phyloP scores from a whole-genome alignment of 805 yeast genomes.

The Pichia cabralensis region DNA sequence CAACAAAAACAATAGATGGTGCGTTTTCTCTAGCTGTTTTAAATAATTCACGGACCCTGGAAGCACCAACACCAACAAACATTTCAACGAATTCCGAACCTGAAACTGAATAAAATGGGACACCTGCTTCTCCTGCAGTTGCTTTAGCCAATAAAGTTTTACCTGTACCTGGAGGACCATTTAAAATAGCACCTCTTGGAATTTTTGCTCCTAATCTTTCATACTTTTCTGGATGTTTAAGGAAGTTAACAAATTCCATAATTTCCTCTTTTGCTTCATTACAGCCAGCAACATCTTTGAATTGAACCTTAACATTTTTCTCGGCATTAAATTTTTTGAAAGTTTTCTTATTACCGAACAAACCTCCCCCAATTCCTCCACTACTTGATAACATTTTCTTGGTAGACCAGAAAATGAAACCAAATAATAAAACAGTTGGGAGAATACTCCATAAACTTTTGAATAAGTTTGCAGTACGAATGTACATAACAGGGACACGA shows the following conservation, averaged over 20 bases:
- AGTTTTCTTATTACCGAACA: constrained; percentile 63
- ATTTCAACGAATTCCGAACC: constrained; percentile 98
- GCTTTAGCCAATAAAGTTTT: constrained; percentile 95
- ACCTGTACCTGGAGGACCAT: constrained; percentile 99
- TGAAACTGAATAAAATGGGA: constrained; percentile 89
- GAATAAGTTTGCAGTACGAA: constrained; percentile 56
- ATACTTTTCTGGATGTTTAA: constrained; percentile 83
- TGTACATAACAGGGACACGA: constrained; percentile 69
- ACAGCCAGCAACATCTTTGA: constrained; percentile 95
- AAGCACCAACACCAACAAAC: constrained; percentile 99
- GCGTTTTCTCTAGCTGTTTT: constrained; percentile 88
- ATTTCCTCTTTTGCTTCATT: constrained; percentile 95
- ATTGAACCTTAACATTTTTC: constrained; percentile 78
- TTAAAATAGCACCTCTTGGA: constrained; percentile 94
- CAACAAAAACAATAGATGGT: constrained; percentile 93
- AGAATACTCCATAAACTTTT: constrained; percentile 59
- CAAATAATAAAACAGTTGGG: constrained; percentile 74
- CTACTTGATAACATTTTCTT: constrained; percentile 43
- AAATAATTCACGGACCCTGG: constrained; percentile 93
- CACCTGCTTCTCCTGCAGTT: constrained; percentile 98
- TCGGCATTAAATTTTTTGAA: no score
- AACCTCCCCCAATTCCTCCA: constrained; percentile 48
- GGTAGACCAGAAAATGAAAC: constrained; percentile 64
- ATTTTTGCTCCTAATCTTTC: constrained; percentile 93
- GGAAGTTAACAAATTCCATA: constrained; percentile 93